phyloP scores from a whole-genome alignment of 75 land plant species.

The Cupressus sempervirens region DNA sequence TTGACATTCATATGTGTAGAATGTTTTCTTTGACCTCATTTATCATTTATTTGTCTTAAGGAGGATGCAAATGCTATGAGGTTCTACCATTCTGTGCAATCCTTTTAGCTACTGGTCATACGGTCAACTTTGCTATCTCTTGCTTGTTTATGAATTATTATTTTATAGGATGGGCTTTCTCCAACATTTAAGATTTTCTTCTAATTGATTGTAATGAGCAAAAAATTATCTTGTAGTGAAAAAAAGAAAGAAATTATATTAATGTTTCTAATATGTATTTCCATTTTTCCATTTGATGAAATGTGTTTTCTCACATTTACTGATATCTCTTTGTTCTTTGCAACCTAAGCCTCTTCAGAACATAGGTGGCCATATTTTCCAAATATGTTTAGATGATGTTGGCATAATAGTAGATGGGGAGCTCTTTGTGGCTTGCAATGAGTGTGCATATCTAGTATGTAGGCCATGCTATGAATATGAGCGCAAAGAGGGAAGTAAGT shows the following conservation, averaged over 20 bases:
- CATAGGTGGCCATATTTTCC: constrained; percentile 53
- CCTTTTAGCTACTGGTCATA: not conserved
- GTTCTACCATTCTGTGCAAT: not conserved
- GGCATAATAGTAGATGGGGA: constrained; percentile 56
- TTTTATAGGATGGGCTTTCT: not conserved
- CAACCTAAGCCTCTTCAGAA: constrained; percentile 31
- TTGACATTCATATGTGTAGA: not conserved
- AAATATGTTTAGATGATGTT: constrained; percentile 72
- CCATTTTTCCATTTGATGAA: not conserved
- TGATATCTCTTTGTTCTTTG: constrained; percentile 9
- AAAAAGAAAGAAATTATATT: too few species aligned
- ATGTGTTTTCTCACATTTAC: not conserved
- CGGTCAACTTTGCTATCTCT: not conserved
- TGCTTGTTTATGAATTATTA: not conserved
- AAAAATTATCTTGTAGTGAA: not conserved
- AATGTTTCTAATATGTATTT: not conserved
- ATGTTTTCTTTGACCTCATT: not conserved
- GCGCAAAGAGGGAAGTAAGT: constrained; percentile 75
- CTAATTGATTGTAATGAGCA: not conserved
- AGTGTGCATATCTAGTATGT: constrained; percentile 75
- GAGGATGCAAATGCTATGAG: not conserved
- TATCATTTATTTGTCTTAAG: not conserved
- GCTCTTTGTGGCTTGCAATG: constrained; percentile 70
- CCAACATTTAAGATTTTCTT: not conserved
- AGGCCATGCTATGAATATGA: constrained; percentile 88